Conservation (phyloP, 1,284 basidiomycete genomes). For the Austroboletus rostrupii region DNA sequence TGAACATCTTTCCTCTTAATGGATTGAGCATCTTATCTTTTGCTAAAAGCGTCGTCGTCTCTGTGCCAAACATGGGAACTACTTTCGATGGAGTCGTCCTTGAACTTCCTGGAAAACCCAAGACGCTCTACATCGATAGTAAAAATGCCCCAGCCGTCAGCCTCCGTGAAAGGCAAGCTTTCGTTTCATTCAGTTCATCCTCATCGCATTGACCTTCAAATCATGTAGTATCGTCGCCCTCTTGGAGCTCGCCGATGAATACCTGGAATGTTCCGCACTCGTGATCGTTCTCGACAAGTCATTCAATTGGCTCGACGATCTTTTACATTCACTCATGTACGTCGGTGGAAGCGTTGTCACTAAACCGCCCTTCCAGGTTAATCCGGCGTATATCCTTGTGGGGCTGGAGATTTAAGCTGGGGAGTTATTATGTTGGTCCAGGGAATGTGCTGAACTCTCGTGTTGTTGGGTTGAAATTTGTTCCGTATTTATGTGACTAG, state of each 20-base stretch:
- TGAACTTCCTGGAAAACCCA: conserved; percentile 62
- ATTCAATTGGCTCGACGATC: conserved; percentile 51
- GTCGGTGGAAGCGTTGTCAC: conserved; percentile 76
- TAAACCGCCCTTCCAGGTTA: conserved; percentile 66
- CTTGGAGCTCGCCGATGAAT: conserved; percentile 77
- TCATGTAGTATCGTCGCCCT: conserved; percentile 69
- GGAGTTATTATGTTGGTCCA: conserved; percentile 14
- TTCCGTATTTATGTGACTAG: conserved; percentile 4
- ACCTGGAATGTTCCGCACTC: conserved; percentile 68
- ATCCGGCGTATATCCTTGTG: conserved; percentile 69
- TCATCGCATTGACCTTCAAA: conserved; percentile 5
- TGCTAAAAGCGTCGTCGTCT: conserved; percentile 69
- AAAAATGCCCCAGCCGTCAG: conserved; percentile 73
- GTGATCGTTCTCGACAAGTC: conserved; percentile 69
- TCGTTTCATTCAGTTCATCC: conserved; percentile 1
- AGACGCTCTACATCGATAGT: conserved; percentile 76
- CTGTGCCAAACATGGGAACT: conserved; percentile 59
- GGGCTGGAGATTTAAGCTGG: conserved; percentile 63
- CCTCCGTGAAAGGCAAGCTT: conserved; percentile 68
- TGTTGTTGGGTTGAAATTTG: conserved; percentile 27
- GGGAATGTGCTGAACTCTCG: conserved; percentile 27
- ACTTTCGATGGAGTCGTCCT: conserved; percentile 75
- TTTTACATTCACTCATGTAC: conserved; percentile 80
- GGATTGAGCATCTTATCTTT: conserved; percentile 62
- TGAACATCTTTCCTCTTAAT: conserved; percentile 69